Base-by-base conservation (phyloP, 805 yeast species). In the Saccharomycopsis malanga region DNA sequence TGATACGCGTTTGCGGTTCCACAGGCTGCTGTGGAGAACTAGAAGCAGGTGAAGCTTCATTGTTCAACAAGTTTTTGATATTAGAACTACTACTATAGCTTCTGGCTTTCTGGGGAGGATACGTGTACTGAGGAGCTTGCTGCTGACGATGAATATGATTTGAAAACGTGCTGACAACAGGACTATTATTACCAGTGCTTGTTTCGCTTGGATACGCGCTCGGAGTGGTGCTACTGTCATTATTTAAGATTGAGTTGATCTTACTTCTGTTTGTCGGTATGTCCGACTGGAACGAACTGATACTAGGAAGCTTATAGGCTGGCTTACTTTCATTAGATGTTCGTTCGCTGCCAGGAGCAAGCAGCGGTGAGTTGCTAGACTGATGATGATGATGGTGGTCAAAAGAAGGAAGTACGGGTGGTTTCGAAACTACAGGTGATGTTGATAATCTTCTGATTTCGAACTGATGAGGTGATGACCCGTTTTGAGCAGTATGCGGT, bases 371-470 rank as follows among this genome's bases (percentile, higher is more conserved):
- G 15, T 14, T 32, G 17, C 36, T 32, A 32, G 12, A 5, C 12
- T 6, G 29, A 20, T n/a, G 38, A 39, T 23, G 17, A 42, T n/a
- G 4, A 4, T 20, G 9, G 37, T 41, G 30, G 24, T 41, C 9
- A 24, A 34, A 27, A 23, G 22, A 32, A 21, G 38, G 35, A 14
- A 12, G 25, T 9, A 15, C 14, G n/a, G n/a, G n/a, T 22, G 41
- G 29, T 10, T 20, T 38, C 30, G 48, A n/a, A 35, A 47, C 12
- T 37, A 42, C 27, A 42, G 51, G 15, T 42, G 54, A 20, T 53
- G 57, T 14, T 22, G 46, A 30, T 15, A 43, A 12, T 45, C 46
- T 27, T 27, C n/a, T 34, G 53, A 4, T 47, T 53, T 27, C 51
- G 54, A 15, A 35, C 25, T n/a, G 34, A 44, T 3, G 45, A 50